Evolutionary conservation across 768 basidiomycete genomes (phyloP).

Genomic region (Russula sp.): DNA sequence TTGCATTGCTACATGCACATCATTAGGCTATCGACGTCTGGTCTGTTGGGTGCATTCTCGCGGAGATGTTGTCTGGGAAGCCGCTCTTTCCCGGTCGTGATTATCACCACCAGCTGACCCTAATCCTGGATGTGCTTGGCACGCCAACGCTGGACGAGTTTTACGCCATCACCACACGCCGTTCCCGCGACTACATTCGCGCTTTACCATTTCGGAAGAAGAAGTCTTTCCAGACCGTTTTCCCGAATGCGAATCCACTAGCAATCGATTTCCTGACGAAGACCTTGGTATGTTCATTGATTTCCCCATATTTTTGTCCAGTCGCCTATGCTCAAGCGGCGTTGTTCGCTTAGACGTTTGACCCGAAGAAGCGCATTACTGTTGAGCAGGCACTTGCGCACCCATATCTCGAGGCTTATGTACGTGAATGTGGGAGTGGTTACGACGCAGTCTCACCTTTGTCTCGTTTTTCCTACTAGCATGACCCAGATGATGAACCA

Average conservation of each 20-base stretch:
- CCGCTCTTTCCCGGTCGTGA: slow-evolving; percentile 95
- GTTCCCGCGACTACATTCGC: slow-evolving; percentile 93
- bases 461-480: slow-evolving; percentile 36
- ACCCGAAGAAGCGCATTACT: slow-evolving; percentile 93
- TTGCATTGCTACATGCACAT: slow-evolving; percentile 27
- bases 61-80: slow-evolving; percentile 96
- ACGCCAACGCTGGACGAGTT: slow-evolving; percentile 97
- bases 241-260: slow-evolving; percentile 83
- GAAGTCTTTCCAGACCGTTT: slow-evolving; percentile 72
- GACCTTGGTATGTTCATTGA: slow-evolving; percentile 51
- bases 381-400: slow-evolving; percentile 94
- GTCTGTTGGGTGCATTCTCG: slow-evolving; percentile 84
- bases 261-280: slow-evolving; percentile 76
- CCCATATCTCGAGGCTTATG: slow-evolving; percentile 91
- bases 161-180: slow-evolving; percentile 87
- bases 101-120: slow-evolving; percentile 92
- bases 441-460: not conserved
- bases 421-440: slow-evolving; percentile 32
- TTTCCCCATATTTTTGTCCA: not conserved
- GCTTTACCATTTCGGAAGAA: slow-evolving; percentile 90
- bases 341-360: slow-evolving; percentile 63
- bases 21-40: slow-evolving; percentile 76
- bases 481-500: slow-evolving; percentile 96
- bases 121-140: slow-evolving; percentile 94
- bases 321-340: not conserved